Evolutionary conservation across 2,329 filamentous ascomycete species (phyloP).

Genomic region (Didymella arachidicola): DNA sequence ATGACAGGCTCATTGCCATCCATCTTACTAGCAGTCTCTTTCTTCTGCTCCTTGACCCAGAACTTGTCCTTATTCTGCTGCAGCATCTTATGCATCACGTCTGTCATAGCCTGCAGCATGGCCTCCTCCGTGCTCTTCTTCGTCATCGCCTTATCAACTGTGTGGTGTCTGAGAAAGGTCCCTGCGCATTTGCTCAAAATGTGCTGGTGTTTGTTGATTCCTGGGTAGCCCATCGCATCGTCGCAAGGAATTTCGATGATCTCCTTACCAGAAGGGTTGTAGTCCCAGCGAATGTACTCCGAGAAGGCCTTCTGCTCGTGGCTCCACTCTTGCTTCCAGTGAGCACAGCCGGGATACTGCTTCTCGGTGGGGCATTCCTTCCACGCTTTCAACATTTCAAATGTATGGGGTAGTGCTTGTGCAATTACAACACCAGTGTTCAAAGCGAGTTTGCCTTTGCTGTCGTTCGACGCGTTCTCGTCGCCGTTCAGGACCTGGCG

Average conservation of each 20-base stretch:
- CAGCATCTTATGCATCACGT: conserved; percentile 23
- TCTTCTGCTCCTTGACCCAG: conserved; percentile 15
- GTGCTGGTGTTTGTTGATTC: conserved; percentile 21
- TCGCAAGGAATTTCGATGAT: conserved; percentile 46
- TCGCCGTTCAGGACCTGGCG: conserved; percentile 22
- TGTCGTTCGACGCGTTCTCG: conserved; percentile 45
- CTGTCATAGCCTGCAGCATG: conserved; percentile 25
- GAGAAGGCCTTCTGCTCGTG: conserved; percentile 48
- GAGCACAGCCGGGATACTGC: conserved; percentile 37
- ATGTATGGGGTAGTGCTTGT: conserved; percentile 41
- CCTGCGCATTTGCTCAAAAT: conserved; percentile 34
- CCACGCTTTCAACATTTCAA: conserved; percentile 45
- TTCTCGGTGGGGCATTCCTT: conserved; percentile 38
- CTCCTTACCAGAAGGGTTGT: conserved; percentile 34
- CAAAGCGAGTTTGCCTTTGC: conserved; percentile 43
- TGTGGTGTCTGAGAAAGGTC: conserved; percentile 42
- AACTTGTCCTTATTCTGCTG: conserved; percentile 20
- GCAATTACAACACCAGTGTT: conserved; percentile 54
- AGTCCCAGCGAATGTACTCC: conserved; percentile 48
- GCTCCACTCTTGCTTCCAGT: conserved; percentile 41
- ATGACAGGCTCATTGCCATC: conserved; percentile 3
- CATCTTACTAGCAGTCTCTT: neutral
- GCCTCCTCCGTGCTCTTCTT: conserved; percentile 27
- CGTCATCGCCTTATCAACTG: conserved; percentile 29
- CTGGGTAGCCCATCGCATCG: conserved; percentile 46